A percentile compares a stretch with the other conserved stretches of the same genome.
Evolutionary conservation across 495 filamentous ascomycete species (phyloP).

Genomic region (Aspergillus egyptiacus): DNA sequence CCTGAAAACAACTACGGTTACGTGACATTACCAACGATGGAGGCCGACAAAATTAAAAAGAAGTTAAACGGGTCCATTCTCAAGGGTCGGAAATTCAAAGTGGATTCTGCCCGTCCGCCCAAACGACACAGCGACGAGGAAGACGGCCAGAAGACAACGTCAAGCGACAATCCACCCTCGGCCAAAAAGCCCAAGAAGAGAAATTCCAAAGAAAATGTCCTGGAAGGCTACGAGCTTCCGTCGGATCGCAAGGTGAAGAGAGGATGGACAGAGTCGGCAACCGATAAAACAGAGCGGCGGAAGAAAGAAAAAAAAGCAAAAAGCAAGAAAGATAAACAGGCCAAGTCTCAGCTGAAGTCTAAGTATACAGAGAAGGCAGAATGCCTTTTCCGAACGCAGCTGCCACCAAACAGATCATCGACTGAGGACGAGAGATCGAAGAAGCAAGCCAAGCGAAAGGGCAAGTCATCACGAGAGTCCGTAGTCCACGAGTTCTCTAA

Average conservation of each 20-base stretch:
- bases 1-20: slow-evolving; percentile 89
- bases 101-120: slow-evolving; percentile 68
- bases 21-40: slow-evolving; percentile 69
- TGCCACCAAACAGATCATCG: slow-evolving; percentile 55
- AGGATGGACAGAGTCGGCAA: slow-evolving; percentile 74
- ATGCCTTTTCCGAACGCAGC: slow-evolving; percentile 72
- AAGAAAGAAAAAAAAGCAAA: slow-evolving; percentile 45
- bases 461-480: slow-evolving; percentile 48
- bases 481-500: slow-evolving; percentile 78
- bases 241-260: slow-evolving; percentile 74
- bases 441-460: slow-evolving; percentile 45
- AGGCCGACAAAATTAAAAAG: slow-evolving; percentile 83
- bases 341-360: slow-evolving; percentile 57
- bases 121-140: slow-evolving; percentile 41
- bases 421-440: slow-evolving; percentile 36
- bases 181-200: slow-evolving; percentile 52
- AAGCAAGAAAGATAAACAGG: slow-evolving; percentile 47
- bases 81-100: slow-evolving; percentile 75
- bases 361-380: slow-evolving; percentile 74
- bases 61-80: slow-evolving; percentile 87
- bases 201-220: slow-evolving; percentile 55
- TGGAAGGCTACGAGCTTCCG: slow-evolving; percentile 67
- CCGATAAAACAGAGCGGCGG: slow-evolving; percentile 45
- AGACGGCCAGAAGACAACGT: slow-evolving; percentile 24
- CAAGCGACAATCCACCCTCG: slow-evolving; percentile 16